Conservation (phyloP, 169 alveolate genomes). For the Eimeria tenella region DNA sequence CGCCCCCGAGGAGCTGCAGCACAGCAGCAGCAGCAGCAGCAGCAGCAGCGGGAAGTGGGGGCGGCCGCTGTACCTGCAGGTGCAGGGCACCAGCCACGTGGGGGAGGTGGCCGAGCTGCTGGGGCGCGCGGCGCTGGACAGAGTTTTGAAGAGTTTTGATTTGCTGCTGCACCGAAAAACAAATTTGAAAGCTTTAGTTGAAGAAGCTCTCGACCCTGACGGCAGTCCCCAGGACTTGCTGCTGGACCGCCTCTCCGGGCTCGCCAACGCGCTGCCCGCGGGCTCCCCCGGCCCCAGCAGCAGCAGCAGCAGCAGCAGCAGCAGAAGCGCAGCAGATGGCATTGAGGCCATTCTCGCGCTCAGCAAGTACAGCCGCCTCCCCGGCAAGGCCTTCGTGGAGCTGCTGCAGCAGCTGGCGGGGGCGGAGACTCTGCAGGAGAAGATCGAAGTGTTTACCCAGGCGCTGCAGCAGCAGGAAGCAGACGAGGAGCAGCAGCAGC, state of each 20-base stretch:
- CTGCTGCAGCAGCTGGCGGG: background rate
- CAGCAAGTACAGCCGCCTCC: background rate
- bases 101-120: background rate
- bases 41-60: background rate
- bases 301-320: background rate
- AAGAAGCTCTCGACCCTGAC: background rate
- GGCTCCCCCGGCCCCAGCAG: too few relatives aligned
- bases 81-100: background rate
- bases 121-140: background rate
- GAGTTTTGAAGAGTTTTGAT: background rate
- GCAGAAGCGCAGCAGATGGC: background rate
- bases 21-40: too few relatives aligned
- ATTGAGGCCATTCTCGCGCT: background rate
- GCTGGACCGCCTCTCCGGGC: background rate
- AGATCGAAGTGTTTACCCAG: background rate
- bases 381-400: background rate
- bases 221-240: background rate
- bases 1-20: background rate
- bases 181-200: background rate
- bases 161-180: background rate
- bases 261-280: too few relatives aligned
- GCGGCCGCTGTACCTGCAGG: conserved; percentile 16
- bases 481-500: too few relatives aligned
- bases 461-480: too few relatives aligned
- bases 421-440: background rate